Evolutionary conservation across 2,329 filamentous ascomycete species (phyloP).

Genomic region (Talaromyces sp.): DNA sequence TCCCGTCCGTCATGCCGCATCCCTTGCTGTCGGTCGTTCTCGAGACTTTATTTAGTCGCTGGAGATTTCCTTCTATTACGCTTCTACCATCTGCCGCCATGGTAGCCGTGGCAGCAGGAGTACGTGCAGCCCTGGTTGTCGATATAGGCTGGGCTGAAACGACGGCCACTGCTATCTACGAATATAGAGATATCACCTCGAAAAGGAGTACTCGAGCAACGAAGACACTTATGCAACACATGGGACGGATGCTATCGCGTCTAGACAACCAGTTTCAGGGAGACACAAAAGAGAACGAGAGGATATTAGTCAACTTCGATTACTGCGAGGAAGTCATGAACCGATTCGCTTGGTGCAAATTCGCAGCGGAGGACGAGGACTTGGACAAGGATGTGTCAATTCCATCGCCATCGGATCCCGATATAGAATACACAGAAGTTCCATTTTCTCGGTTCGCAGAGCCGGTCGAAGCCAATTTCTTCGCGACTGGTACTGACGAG

Average conservation of each 20-base stretch:
- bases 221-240: constrained; percentile 65
- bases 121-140: constrained; percentile 80
- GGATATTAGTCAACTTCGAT: constrained; percentile 60
- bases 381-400: constrained; percentile 34
- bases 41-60: constrained; percentile 73
- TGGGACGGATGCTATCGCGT: constrained; percentile 48
- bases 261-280: constrained; percentile 24
- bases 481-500: constrained; percentile 53
- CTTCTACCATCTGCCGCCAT: constrained; percentile 75
- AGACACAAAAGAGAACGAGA: constrained; percentile 34
- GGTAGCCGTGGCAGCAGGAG: constrained; percentile 70
- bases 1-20: constrained; percentile 74
- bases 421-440: constrained; percentile 51
- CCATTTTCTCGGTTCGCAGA: constrained; percentile 68
- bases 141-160: constrained; percentile 94
- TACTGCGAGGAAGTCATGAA: constrained; percentile 76
- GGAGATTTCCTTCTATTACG: constrained; percentile 75
- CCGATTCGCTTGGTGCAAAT: constrained; percentile 72
- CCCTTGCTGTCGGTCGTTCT: constrained; percentile 72
- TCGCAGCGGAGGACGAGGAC: constrained; percentile 18
- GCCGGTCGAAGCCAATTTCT: constrained; percentile 71
- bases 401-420: constrained; percentile 43
- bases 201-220: constrained; percentile 70
- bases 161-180: constrained; percentile 77
- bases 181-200: constrained; percentile 76